phyloP scores from a whole-genome alignment of 2,329 filamentous ascomycete genomes.

The Neospermospora avenae region DNA sequence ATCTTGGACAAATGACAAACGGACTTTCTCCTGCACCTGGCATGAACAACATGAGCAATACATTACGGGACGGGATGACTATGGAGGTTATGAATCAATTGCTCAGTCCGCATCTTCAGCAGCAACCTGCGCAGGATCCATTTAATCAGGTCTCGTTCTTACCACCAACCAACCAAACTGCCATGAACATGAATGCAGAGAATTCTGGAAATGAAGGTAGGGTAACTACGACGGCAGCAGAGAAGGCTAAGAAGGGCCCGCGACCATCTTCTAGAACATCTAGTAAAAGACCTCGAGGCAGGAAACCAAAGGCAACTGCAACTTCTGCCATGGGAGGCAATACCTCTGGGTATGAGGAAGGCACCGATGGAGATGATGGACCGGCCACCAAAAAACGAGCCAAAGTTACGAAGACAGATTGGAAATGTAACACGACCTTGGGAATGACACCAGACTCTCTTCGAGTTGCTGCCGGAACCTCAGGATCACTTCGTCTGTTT shows the following conservation, averaged over 20 bases:
- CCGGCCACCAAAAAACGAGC: slow-evolving; percentile 66
- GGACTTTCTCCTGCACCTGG: slow-evolving; percentile 18
- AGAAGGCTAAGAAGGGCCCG: slow-evolving; percentile 24
- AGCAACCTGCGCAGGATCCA: slow-evolving; percentile 19
- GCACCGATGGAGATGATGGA: slow-evolving; percentile 41
- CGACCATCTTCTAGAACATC: slow-evolving; percentile 32
- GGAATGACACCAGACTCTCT: slow-evolving; percentile 74
- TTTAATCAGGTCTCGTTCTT: slow-evolving; percentile 12
- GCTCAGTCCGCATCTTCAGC: slow-evolving; percentile 31
- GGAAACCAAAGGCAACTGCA: slow-evolving; percentile 21
- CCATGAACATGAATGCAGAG: slow-evolving; percentile 13
- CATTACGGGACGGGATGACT: slow-evolving; percentile 28
- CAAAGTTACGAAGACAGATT: slow-evolving; percentile 70
- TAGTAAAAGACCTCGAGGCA: slow-evolving; percentile 29
- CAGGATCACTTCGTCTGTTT: slow-evolving; percentile 81
- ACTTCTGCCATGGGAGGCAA: slow-evolving; percentile 44
- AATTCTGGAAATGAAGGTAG: slow-evolving; percentile 17
- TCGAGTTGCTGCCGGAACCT: slow-evolving; percentile 85
- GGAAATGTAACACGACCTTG: slow-evolving; percentile 69
- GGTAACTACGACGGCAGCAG: slow-evolving; percentile 9
- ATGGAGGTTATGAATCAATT: slow-evolving; percentile 41
- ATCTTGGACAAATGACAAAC: slow-evolving; percentile 39
- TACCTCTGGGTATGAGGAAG: slow-evolving; percentile 71
- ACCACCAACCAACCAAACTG: neutral
- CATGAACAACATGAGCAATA: slow-evolving; percentile 4